These are phyloP conservation scores for Heritiera littoralis DNA, from an alignment of 345 rosid species.

Conservation along the genomic window DNA sequence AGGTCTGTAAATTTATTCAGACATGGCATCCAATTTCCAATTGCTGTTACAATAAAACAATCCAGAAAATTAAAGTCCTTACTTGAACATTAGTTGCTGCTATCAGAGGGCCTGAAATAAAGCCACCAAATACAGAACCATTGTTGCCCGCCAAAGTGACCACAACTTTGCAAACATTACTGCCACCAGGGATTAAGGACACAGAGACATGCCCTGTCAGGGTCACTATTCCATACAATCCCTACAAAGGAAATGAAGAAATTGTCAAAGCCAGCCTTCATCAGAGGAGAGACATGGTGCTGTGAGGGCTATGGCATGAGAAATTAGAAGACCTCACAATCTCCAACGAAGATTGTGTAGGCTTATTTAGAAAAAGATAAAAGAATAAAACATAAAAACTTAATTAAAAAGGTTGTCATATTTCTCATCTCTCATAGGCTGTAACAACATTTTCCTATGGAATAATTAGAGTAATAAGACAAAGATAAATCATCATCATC, in stretches of 20 bases:
- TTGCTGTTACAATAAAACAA: neutral
- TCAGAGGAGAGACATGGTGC: neutral
- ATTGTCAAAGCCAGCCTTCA: neutral
- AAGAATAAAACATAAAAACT: neutral
- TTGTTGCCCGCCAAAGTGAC: neutral
- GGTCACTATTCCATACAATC: neutral
- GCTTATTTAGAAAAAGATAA: neutral
- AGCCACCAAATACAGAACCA: neutral
- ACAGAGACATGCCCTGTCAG: neutral
- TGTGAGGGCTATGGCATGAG: neutral
- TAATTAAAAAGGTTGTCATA: neutral
- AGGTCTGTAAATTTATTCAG: neutral
- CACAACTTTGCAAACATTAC: neutral
- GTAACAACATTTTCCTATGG: neutral
- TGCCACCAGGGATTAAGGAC: neutral
- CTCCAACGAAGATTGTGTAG: neutral
- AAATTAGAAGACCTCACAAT: neutral
- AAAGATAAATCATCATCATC: neutral
- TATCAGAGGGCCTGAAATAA: neutral
- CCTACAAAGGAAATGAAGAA: constrained; percentile 2
- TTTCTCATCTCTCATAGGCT: neutral
- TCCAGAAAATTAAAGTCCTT: neutral
- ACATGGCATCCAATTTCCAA: neutral
- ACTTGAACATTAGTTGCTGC: constrained; percentile 9
- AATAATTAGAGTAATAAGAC: neutral